Evolutionary conservation across 2,329 filamentous ascomycete species (phyloP), one percentile per base, ranked within the genome.

Genomic region (Periglandula ipomoeae): DNA sequence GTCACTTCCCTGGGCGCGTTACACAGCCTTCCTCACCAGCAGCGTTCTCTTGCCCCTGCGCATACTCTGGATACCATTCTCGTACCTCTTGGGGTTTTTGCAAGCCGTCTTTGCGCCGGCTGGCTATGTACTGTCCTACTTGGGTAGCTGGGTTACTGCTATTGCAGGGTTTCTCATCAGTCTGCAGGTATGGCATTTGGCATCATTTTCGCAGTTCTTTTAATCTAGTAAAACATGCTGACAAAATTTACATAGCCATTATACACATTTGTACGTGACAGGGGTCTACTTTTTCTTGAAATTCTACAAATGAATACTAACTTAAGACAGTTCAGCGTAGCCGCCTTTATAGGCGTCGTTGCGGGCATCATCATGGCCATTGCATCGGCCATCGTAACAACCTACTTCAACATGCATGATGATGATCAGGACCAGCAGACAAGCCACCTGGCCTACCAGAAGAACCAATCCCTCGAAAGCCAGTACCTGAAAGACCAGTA

Each of bases 321-420:
- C 30, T 10, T 32, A 15, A 22, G 19, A 4, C 48, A 73, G 70
- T 71, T 89, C 42, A 81, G 81, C 44, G 75, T 81, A 22, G 87
- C 86, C 7, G 74, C 78, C 27, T 64, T 86, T 17, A 72, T 88
- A 46, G 87, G 87, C n/a, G 66, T 82, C 46, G 45, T 79, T 10
- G 70, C 81, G 24, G 87, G 85, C 46, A 63, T 81, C 45, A 55
- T 77, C 17, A 64, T 89, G 39, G 75, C 79, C 58, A 65, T 79
- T 47, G 70, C 73, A 17, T 83, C 81, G 50, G 70, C 68, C 49
- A 59, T 76, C 50, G 62, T 86, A 46, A 72, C 76, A 5, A 70
- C 77, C 1, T 56, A 73, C 2, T 69, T 82, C 50, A 68, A 70
- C 48, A 65, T 77, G 55, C 62, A 65, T 27, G 61, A 65, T 20